phyloP scores from a whole-genome alignment of 345 rosid genomes.

The Erysimum cheiranthoides region DNA sequence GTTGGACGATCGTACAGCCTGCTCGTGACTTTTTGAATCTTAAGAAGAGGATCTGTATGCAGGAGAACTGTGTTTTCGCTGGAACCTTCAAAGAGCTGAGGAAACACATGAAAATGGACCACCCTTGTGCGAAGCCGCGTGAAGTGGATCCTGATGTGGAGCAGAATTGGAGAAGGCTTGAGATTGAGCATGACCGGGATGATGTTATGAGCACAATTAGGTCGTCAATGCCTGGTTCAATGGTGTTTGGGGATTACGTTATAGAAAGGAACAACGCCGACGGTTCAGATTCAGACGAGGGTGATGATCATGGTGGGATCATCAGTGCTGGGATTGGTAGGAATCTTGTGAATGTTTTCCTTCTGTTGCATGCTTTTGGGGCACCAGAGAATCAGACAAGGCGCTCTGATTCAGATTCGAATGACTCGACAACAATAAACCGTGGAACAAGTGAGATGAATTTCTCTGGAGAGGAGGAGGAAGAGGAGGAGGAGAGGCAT shows the following conservation, averaged over 20 bases:
- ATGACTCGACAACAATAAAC: conserved; percentile 28
- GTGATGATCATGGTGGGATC: conserved; percentile 43
- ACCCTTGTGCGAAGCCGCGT: conserved; percentile 82
- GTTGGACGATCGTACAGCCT: conserved; percentile 94
- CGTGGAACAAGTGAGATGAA: conserved; percentile 43
- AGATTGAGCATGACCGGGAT: conserved; percentile 69
- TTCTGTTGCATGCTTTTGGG: conserved; percentile 80
- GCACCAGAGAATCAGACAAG: conserved; percentile 53
- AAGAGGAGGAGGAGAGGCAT: conserved; percentile 42
- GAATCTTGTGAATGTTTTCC: conserved; percentile 66
- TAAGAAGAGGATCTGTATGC: conserved; percentile 91
- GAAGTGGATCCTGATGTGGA: conserved; percentile 79
- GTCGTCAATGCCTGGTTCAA: conserved; percentile 86
- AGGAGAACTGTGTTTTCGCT: conserved; percentile 74
- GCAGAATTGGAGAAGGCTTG: conserved; percentile 87
- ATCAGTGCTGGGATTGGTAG: conserved; percentile 58
- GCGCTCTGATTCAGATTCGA: conserved; percentile 51
- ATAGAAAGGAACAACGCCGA: conserved; percentile 62
- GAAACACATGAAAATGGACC: conserved; percentile 85
- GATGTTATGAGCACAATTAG: conserved; percentile 85
- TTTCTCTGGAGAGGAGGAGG: conserved; percentile 53
- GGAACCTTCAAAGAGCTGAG: conserved; percentile 89
- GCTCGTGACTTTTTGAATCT: conserved; percentile 77
- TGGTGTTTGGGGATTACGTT: conserved; percentile 87
- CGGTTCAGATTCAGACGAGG: conserved; percentile 59